Base-by-base conservation (phyloP, 768 basidiomycete genomes). In the Phaeotremella fagi region DNA sequence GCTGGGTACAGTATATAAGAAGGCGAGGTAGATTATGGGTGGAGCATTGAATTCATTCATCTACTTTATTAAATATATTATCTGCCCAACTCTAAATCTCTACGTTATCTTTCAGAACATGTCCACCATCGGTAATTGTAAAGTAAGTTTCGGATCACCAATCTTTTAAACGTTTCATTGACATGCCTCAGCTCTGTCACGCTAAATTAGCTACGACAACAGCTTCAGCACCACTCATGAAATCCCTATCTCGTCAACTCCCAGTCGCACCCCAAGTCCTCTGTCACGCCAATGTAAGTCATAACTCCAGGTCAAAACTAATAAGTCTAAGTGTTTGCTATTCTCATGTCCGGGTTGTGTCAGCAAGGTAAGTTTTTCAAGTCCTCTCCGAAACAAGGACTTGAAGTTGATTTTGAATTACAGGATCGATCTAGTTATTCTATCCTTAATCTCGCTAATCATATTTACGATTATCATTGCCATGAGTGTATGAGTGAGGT, bases 381-480 rank as follows among this genome's bases (percentile, higher is more conserved):
- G 15, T 9, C 20, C 9, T 28, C 9, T 28, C 9, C 24, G 49
- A 18, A n/a, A n/a, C n/a, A n/a, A 18, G 27, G 14, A 14, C 24
- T 45, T 7, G 23, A 9, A 43, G n/a, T 43, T n/a, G 15, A 12
- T 9, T 43, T 20, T 50, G 7, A 22, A 6, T 9, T 22, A 33
- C 43, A 54, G 7, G 38, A 60, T 35, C 58, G 59, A 23, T 6
- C 46, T 1, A 49, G 54, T 15, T 63, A 63, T 36, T 42, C 28
- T 27, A 60, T 63, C 47, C 59, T 60, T 25, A 51, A 57, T 46
- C 31, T 63, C 29, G 47, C 45, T 25, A 63, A 63, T 37, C 62
- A 63, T 41, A 55, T 63, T 22, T 63, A 63, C 55, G 55, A 63
- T 46, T 60, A 63, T 26, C 62, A 63, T 33, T 63, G 62, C 26